phyloP scores from a whole-genome alignment of 306 rosid species.

The Abrus pulchellus region DNA sequence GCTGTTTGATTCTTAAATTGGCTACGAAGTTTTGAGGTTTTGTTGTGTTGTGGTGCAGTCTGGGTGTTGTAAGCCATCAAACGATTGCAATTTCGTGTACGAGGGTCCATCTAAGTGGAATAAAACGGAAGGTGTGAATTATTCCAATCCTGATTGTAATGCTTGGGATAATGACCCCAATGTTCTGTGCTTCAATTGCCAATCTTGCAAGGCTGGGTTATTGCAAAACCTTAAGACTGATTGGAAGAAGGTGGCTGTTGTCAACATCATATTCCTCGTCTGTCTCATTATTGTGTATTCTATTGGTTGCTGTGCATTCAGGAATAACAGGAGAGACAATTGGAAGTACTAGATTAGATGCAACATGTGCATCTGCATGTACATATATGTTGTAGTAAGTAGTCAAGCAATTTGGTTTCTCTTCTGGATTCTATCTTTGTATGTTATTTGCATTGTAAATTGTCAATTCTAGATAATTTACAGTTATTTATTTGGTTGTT shows the following conservation, averaged over 20 bases:
- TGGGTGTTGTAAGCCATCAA: slow-evolving; percentile 87
- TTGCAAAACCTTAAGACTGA: slow-evolving; percentile 67
- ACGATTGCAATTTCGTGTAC: slow-evolving; percentile 59
- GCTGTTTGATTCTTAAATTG: not conserved
- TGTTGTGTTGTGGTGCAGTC: slow-evolving; percentile 53
- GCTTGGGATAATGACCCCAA: slow-evolving; percentile 58
- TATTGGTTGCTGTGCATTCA: slow-evolving; percentile 82
- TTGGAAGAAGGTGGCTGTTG: slow-evolving; percentile 77
- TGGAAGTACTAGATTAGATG: slow-evolving; percentile 47
- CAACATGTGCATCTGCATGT: slow-evolving; percentile 19
- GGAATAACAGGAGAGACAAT: slow-evolving; percentile 69
- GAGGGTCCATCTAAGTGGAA: slow-evolving; percentile 62
- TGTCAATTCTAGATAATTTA: not conserved
- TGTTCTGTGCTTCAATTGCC: slow-evolving; percentile 68
- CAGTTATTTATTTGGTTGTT: not conserved
- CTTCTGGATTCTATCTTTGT: slow-evolving; percentile 21
- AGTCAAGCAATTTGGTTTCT: slow-evolving; percentile 17
- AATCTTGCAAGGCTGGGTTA: slow-evolving; percentile 85
- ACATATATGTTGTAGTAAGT: not conserved
- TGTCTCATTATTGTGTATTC: slow-evolving; percentile 77
- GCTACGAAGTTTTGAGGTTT: not conserved
- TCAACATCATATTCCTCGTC: slow-evolving; percentile 64
- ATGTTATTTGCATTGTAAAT: slow-evolving; percentile 26
- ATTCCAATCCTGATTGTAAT: slow-evolving; percentile 57
- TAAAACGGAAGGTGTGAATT: not conserved